A percentile compares a stretch with the other conserved stretches of the same genome.
Evolutionary conservation across 73 alveolate species (phyloP).

Genomic region (Breviolum minutum): DNA sequence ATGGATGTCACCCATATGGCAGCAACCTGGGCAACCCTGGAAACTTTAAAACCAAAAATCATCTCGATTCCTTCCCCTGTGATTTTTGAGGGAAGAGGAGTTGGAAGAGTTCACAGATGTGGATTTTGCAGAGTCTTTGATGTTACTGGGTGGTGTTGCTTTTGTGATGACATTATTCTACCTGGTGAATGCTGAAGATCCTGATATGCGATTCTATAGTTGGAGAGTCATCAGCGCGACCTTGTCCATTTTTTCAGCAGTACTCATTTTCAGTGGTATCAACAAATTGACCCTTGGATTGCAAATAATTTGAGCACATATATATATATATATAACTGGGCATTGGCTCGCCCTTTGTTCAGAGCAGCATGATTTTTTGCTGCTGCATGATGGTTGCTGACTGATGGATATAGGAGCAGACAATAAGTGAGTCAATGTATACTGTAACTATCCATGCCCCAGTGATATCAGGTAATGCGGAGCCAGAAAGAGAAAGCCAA

Average conservation of each 20-base stretch:
- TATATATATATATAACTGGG: not conserved
- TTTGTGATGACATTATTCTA: constrained; percentile 47
- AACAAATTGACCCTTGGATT: constrained; percentile 8
- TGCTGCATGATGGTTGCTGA: too few species aligned
- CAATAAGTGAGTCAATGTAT: too few species aligned
- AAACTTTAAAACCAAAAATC: too few species aligned
- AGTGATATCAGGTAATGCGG: too few species aligned
- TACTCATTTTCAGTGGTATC: constrained; percentile 27
- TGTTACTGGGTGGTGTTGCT: constrained; percentile 44
- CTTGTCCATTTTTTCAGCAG: constrained; percentile 34
- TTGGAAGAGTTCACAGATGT: constrained; percentile 50
- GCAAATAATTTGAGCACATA: not conserved
- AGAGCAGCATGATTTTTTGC: not conserved
- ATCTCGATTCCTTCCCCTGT: not conserved
- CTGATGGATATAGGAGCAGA: too few species aligned
- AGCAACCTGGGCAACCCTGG: too few species aligned
- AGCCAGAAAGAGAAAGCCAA: too few species aligned
- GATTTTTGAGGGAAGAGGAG: not conserved
- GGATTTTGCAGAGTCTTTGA: constrained; percentile 12
- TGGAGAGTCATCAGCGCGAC: constrained; percentile 53
- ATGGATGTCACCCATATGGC: too few species aligned
- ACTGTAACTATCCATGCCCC: too few species aligned
- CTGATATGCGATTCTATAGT: constrained; percentile 14
- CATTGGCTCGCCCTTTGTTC: not conserved
- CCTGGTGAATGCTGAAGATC: constrained; percentile 38